Conservation (phyloP, 2,329 filamentous ascomycete species). For the Pyrenochaeta sp. region DNA sequence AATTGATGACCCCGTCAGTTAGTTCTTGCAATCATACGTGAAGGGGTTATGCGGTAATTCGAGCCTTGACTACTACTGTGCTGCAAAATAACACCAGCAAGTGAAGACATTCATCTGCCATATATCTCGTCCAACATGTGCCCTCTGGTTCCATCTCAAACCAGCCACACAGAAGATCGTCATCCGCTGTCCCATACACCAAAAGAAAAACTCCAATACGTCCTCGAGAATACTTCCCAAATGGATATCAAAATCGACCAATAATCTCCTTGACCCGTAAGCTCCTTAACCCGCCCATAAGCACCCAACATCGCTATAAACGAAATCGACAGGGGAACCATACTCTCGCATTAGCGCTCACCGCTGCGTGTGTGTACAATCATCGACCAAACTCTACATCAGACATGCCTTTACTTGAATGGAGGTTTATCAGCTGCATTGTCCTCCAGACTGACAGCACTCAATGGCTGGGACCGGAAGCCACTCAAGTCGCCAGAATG, state of each 20-base stretch:
- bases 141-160: not conserved
- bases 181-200: not conserved
- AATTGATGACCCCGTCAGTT: not conserved
- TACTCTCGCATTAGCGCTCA: slow-evolving; percentile 4
- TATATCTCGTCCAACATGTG: not conserved
- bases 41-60: not conserved
- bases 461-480: slow-evolving; percentile 49
- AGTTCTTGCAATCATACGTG: not conserved
- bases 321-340: slow-evolving; percentile 10
- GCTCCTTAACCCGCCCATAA: slow-evolving; percentile 5
- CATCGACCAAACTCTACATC: not conserved
- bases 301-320: slow-evolving; percentile 4
- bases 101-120: not conserved
- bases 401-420: slow-evolving; percentile 33
- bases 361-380: not conserved
- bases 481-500: slow-evolving; percentile 79
- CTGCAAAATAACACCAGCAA: not conserved
- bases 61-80: not conserved
- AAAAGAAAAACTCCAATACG: slow-evolving; percentile 1
- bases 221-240: slow-evolving; percentile 18
- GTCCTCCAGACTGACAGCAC: slow-evolving; percentile 51
- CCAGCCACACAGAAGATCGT: not conserved
- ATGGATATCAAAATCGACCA: slow-evolving; percentile 38
- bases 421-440: slow-evolving; percentile 39
- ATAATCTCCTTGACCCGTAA: slow-evolving; percentile 19